Base-by-base conservation (phyloP, 2,329 filamentous ascomycete genomes). In the Raffaelea arxii region DNA sequence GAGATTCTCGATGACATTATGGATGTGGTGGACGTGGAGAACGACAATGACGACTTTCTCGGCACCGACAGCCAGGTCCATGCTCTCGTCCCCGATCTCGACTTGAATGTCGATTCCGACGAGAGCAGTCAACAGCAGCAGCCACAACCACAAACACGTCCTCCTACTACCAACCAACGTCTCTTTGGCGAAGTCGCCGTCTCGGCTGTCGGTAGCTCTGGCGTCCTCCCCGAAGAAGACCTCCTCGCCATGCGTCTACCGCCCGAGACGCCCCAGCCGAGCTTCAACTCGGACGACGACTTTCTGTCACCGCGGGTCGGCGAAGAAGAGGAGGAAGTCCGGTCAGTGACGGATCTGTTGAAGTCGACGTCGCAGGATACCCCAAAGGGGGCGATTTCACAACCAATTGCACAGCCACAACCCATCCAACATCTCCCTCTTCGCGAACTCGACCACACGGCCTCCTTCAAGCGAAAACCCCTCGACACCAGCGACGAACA, bases 131-230 rank as follows among this genome's bases (percentile, higher is more conserved):
- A n/a, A 16, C 19, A 22, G 18, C 27, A 41, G 23, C 22, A 10
- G 6, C 32, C 41, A 25, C 39, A 24, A 10, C 62, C 46, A 22
- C 45, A 43, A 5, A n/a, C n/a, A n/a, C n/a, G n/a, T n/a, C n/a
- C n/a, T n/a, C n/a, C n/a, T n/a, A n/a, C n/a, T n/a, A n/a, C n/a
- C n/a, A n/a, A n/a, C n/a, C 62, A 59, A 3, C 66, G 67, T 10
- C 59, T 79, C 2, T 79, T 78, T 56, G 76, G 76, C 3, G 76
- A 79, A 50, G 70, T 80, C 6, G 69, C 69, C 18, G 62, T 63
- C 18, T 79, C 75, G 4, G 74, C 70, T 0, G 61, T 78, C 18
- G 72, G 72, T 12, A 77, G 71, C 55, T 74, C 73, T 7, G 75
- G 72, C 6, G 70, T 61, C 10, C 68, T 78, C 35, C 62, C 67